These are phyloP conservation scores for Leccinum sublutescens DNA, from an alignment of 768 basidiomycete genomes.

Conservation along the genomic window DNA sequence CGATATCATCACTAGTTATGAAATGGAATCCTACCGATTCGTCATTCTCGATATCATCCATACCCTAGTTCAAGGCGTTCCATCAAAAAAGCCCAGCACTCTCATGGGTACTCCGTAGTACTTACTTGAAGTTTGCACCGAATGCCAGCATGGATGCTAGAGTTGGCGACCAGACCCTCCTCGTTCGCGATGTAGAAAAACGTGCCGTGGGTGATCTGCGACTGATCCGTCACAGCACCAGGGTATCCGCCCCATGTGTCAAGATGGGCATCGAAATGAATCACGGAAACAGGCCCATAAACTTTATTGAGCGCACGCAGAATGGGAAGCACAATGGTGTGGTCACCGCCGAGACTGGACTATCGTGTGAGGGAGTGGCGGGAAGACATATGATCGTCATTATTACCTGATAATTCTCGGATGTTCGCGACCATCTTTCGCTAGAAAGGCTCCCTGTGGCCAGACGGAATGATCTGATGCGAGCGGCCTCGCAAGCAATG, in stretches of 20 bases:
- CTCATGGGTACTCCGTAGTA: conserved; percentile 13
- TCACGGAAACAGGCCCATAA: conserved; percentile 80
- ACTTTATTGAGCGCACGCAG: conserved; percentile 74
- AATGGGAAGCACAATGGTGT: conserved; percentile 85
- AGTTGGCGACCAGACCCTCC: conserved; percentile 72
- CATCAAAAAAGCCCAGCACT: background rate
- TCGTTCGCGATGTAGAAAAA: conserved; percentile 81
- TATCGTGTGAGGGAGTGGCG: background rate
- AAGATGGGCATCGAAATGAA: conserved; percentile 79
- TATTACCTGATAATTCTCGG: conserved; percentile 68
- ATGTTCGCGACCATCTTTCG: conserved; percentile 60
- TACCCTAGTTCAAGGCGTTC: conserved; percentile 14
- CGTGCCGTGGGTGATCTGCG: conserved; percentile 77
- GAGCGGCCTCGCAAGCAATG: conserved; percentile 61
- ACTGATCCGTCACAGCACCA: conserved; percentile 51
- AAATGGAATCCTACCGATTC: conserved; percentile 72
- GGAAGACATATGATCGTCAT: background rate
- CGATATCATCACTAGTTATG: conserved; percentile 79
- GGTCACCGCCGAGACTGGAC: conserved; percentile 71
- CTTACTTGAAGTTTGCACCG: conserved; percentile 67
- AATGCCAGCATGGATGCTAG: conserved; percentile 82
- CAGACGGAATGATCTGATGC: conserved; percentile 23
- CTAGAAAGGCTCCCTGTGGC: conserved; percentile 34
- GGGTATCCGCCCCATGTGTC: conserved; percentile 54
- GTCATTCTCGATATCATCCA: conserved; percentile 56